These are phyloP conservation scores for Ogataea sp. DNA, from an alignment of 805 yeast genomes.

Conservation along the genomic window DNA sequence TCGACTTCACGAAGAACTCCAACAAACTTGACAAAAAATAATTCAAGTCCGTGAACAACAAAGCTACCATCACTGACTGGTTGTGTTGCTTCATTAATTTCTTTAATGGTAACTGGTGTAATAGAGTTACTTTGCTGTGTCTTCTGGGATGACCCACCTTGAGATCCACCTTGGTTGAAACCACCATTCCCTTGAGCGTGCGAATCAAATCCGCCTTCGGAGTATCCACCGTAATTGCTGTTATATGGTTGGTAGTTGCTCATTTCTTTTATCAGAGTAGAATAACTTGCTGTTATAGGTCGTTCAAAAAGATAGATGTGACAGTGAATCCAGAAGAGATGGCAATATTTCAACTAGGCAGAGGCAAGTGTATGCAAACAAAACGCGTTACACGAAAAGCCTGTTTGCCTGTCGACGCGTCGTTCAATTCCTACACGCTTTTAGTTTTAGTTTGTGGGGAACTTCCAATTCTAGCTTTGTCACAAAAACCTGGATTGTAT, in stretches of 20 bases:
- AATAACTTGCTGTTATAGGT: neutral
- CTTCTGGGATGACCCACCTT: constrained; percentile 14
- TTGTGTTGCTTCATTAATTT: constrained; percentile 54
- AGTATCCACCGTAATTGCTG: constrained; percentile 25
- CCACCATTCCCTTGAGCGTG: constrained; percentile 20
- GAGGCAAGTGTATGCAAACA: neutral
- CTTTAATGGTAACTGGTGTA: constrained; percentile 70
- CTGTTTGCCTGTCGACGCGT: no score
- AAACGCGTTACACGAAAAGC: neutral
- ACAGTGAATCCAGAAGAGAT: neutral
- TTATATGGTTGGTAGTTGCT: constrained; percentile 29
- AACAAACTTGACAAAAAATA: constrained; percentile 56
- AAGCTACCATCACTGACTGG: constrained; percentile 63
- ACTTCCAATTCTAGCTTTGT: no score
- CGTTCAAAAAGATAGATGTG: no score
- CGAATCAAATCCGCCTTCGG: constrained; percentile 27
- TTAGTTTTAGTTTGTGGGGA: no score
- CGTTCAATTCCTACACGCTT: neutral
- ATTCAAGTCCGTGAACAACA: constrained; percentile 47
- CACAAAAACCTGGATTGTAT: no score
- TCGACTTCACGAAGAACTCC: constrained; percentile 63
- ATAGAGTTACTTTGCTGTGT: constrained; percentile 28
- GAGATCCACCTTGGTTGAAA: constrained; percentile 17
- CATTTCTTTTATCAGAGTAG: no score
- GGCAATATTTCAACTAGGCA: neutral